Base-by-base conservation (phyloP, 2,329 filamentous ascomycete genomes). In the Fusarium miscanthi region DNA sequence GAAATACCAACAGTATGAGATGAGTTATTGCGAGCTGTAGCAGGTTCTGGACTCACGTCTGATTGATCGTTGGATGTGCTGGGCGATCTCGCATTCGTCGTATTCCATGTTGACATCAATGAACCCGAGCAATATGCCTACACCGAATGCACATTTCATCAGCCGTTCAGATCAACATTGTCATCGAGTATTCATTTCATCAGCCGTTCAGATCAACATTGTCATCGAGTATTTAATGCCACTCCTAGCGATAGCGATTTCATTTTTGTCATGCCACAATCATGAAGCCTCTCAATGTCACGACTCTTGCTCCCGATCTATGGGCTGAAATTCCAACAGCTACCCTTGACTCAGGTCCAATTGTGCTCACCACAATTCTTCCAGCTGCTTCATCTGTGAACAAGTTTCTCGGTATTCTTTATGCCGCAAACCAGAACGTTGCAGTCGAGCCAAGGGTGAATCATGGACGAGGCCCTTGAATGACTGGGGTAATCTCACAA, bases 331-430 rank as follows among this genome's bases (percentile, higher is more conserved):
- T 13, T 8, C 71, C 74, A 8, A 73, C 64, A 5, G 72, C 51
- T 27, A 62, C 56, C 14, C 60, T 77, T 6, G 61, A 73, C 23
- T 70, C 72, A 2, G 74, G 76, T 1, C 67, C 54, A 9, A 42
- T 77, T 23, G 75, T 74, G 2, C 37, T 59, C 23, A 27, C 62
- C 7, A 73, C 70, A 4, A 54, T 27, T 31, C 66, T 78, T 3
- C 76, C 75, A 4, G 45, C 58, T 13, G 68, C 66, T 21, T 60
- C 61, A 0, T 69, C 69, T 2, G 70, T 77, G 4, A 70, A 74
- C 38, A 74, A 73, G 53, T 77, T 74, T 31, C 56, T 78, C 1
- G 73, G 72, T 8, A 72, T 78, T 27, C 75, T 74, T 0, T 78
- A 75, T 35, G 71, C 75, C 0, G 65, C 3, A 1, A 61, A 11